These are phyloP conservation scores for Skeletonema menzelii DNA, from an alignment of 108 stramenopile genomes.

Conservation along the genomic window DNA sequence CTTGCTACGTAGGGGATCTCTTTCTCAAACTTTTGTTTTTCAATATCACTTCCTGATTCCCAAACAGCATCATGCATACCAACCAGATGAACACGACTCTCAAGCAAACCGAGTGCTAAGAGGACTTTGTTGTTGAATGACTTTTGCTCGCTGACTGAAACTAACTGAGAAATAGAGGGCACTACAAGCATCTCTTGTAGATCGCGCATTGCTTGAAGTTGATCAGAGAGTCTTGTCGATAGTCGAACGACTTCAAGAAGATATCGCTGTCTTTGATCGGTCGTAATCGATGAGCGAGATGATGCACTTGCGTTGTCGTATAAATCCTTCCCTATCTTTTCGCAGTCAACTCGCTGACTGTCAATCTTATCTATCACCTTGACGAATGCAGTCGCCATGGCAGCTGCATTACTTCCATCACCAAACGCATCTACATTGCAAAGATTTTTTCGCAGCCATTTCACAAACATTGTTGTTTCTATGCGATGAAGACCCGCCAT, in stretches of 20 bases:
- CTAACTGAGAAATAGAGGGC: conserved; percentile 56
- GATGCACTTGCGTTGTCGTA: conserved; percentile 20
- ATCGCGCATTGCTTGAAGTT: conserved; percentile 46
- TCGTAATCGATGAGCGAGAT: conserved; percentile 10
- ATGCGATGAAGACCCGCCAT: conserved; percentile 69
- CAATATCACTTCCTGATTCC: conserved; percentile 40
- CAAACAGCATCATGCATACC: conserved; percentile 79
- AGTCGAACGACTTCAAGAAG: conserved; percentile 37
- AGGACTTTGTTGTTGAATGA: conserved; percentile 79
- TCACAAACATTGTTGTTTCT: conserved; percentile 65
- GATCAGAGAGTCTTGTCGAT: conserved; percentile 42
- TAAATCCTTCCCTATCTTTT: conserved; percentile 36
- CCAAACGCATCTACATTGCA: conserved; percentile 13
- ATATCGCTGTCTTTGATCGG: conserved; percentile 7
- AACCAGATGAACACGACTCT: conserved; percentile 77
- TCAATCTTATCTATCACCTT: conserved; percentile 57
- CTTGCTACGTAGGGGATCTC: conserved; percentile 69
- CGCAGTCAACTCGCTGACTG: conserved; percentile 40
- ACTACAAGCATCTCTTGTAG: conserved; percentile 59
- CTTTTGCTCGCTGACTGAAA: conserved; percentile 67
- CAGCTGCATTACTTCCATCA: conserved; percentile 19
- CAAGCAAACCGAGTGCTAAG: conserved; percentile 61
- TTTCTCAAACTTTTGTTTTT: conserved; percentile 54
- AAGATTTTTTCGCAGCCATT: conserved; percentile 61
- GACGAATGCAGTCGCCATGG: conserved; percentile 39